Evolutionary conservation across 306 rosid species (phyloP).

Genomic region (Alnus rubra): DNA sequence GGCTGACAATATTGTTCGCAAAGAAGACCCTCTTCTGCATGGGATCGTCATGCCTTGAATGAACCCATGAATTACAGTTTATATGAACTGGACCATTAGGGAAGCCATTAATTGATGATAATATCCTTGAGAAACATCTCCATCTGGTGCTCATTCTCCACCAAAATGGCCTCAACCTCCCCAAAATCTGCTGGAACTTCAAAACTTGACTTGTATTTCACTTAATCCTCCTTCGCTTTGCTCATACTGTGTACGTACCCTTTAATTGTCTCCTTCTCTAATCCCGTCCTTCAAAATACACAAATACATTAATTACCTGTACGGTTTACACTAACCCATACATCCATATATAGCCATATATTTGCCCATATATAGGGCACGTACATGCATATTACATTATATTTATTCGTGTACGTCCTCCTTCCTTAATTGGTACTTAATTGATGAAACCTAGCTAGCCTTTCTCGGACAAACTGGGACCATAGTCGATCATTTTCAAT

Average conservation of each 20-base stretch:
- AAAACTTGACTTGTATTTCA: slow-evolving; percentile 48
- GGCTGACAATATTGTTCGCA: slow-evolving; percentile 64
- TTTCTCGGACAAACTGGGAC: no score
- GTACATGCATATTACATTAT: no score
- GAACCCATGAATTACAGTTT: slow-evolving; percentile 60
- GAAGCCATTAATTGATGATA: slow-evolving; percentile 39
- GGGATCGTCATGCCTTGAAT: slow-evolving; percentile 57
- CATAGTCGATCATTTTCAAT: no score
- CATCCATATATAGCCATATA: no score
- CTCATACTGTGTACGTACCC: slow-evolving; percentile 53
- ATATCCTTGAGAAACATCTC: slow-evolving; percentile 63
- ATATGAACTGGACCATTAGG: slow-evolving; percentile 30
- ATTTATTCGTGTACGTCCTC: no score
- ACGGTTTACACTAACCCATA: no score
- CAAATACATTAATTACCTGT: no score
- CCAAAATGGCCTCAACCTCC: slow-evolving; percentile 52
- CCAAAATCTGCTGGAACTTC: slow-evolving; percentile 58
- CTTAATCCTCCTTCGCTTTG: no score
- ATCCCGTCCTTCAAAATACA: no score
- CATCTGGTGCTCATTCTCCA: slow-evolving; percentile 69
- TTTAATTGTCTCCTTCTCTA: slow-evolving; percentile 40
- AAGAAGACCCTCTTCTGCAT: slow-evolving; percentile 60
- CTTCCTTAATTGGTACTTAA: no score
- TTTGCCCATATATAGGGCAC: no score
- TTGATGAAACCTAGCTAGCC: no score